Base-by-base conservation (phyloP, 2,329 filamentous ascomycete species). In the Ilyonectria sp. region DNA sequence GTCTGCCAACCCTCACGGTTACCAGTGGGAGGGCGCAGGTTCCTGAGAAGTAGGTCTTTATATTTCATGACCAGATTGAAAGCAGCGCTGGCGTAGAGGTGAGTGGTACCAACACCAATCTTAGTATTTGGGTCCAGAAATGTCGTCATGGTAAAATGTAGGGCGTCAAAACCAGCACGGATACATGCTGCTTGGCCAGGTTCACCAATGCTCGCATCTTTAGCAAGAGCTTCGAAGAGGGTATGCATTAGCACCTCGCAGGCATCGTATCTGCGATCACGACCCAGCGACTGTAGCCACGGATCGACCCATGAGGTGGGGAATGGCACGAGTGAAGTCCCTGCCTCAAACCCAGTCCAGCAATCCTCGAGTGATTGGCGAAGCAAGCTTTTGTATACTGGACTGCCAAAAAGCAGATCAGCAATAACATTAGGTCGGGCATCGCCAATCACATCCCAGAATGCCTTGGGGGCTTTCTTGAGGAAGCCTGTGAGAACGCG, bases 391-490 rank as follows among this genome's bases (percentile, higher is more conserved):
- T 86, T 86, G 73, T 93, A 90, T 4, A 88, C 86, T 8, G 91
- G 90, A 69, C 92, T 94, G 65, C 88, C 89, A 74, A 96, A 93
- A 49, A 97, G 89, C 70, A 94, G 89, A 77, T 98, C 94, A n/a
- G 94, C 90, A 54, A 98, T 90, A 37, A 92, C 90, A 47, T 91
- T 91, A 3, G 94, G 92, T 1, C 93, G 92, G 57, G 95, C 93
- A 33, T 94, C 89, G 57, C 93, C 91, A 82, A 97, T 92, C 2
- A 94, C 92, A 74, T 94, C 92, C 95, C 95, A 98, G 74, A 98
- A 96, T 50, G 93, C 92, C 61, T 88, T 88, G 0, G 94, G 88
- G 0, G 93, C 92, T 74, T 93, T 94, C 70, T 91, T 88, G 59
- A 98, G 84, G 17, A 98, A 86, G 13, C 85, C 85, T 50, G 89